A percentile compares a stretch with the other conserved stretches of the same genome.
phyloP scores from a whole-genome alignment of 768 basidiomycete genomes.

The Chlorophyllum brunneum region DNA sequence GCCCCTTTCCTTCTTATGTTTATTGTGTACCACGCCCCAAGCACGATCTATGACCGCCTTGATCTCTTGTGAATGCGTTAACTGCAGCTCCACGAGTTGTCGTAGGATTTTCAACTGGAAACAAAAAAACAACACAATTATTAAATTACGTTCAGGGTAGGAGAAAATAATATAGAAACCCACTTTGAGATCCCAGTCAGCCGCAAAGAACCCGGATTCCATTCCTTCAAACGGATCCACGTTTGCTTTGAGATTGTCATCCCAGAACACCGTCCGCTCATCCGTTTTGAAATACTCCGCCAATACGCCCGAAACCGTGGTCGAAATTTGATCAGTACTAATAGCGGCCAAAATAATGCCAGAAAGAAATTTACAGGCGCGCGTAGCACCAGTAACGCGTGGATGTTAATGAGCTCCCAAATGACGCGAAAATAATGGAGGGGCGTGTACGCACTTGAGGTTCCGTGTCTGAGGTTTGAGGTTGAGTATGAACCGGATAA shows the following conservation, averaged over 20 bases:
- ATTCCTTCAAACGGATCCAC: conserved; percentile 68
- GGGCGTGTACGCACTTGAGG: conserved; percentile 63
- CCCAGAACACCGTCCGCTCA: conserved; percentile 79
- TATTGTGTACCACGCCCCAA: conserved; percentile 81
- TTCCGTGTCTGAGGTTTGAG: conserved; percentile 88
- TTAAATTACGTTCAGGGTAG: conserved; percentile 1
- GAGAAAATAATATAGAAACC: background rate
- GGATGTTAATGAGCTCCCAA: conserved; percentile 11
- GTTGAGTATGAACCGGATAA: conserved; percentile 75
- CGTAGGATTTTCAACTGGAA: conserved; percentile 76
- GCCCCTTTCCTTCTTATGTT: conserved; percentile 78
- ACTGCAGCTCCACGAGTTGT: conserved; percentile 81
- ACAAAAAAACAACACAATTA: background rate
- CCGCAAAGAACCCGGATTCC: conserved; percentile 72
- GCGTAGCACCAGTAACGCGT: background rate
- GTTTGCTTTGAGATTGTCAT: conserved; percentile 62
- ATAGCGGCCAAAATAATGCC: conserved; percentile 23
- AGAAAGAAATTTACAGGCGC: background rate
- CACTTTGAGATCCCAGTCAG: conserved; percentile 84
- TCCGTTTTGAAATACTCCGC: conserved; percentile 69
- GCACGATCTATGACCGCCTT: conserved; percentile 76
- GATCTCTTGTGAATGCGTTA: conserved; percentile 63
- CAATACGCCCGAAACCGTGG: conserved; percentile 65
- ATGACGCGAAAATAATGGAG: conserved; percentile 9
- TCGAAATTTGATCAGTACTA: conserved; percentile 80